Evolutionary conservation across 129 eudicot genomes (phyloP), one percentile per base, ranked within the genome.

Genomic region (Apium graveolens): DNA sequence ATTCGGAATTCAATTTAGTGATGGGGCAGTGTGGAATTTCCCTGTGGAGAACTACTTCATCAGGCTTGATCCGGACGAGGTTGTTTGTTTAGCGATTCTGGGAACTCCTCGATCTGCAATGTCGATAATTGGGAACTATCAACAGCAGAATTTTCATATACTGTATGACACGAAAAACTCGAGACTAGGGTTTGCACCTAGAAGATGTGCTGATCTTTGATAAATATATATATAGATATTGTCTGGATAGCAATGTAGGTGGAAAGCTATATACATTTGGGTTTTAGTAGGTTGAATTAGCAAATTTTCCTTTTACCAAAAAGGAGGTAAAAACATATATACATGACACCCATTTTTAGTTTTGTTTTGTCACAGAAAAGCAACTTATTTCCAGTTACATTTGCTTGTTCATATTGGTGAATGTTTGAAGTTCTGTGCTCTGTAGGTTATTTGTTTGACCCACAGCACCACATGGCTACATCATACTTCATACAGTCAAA

Each of bases 91-190:
- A 85, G 99, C 99, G 1, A 81, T 96, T 44, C 66, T 96, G 78
- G 92, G 97, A 27, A 92, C 93, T 27, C 97, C 97, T 29, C 82
- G 85, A 0, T 88, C 96, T 29, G 89, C 87, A 12, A 77, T 96
- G 72, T 92, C 99, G n/a, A 96, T 96, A 29, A 87, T 96, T n/a
- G 99, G 99, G 0, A 96, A 96, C 73, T 96, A 96, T 60, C 99
- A 96, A 43, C 99, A 96, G 75, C 99, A 96, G 79, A 96, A 96
- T 80, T 96, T 96, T 45, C 99, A 92, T 76, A 80, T 96, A 1
- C 60, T 96, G 84, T 96, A 96, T 32, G 99, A 96, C 26, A 96
- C 93, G 51, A 96, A 89, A 82, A 82, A 77, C 82, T 92, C 97
- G 13, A 89, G 97, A 83, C 97, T 96, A 4, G 99, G 99, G 29